These are phyloP conservation scores for Cudoniella acicularis DNA, from an alignment of 495 filamentous ascomycete genomes.

Conservation along the genomic window DNA sequence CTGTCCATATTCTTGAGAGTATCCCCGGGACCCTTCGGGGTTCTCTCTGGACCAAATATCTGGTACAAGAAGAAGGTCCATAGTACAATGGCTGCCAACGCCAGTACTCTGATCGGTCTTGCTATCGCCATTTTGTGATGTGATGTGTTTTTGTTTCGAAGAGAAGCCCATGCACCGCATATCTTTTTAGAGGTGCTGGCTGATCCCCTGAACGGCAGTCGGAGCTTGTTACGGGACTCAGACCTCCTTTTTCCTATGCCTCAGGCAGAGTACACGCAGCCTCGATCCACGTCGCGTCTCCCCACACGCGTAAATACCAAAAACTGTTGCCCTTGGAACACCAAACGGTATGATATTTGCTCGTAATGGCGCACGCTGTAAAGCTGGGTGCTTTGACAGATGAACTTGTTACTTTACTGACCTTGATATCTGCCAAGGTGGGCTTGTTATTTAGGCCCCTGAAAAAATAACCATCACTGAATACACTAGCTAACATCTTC, in stretches of 20 bases:
- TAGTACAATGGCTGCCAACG: slow-evolving; percentile 61
- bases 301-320: background rate
- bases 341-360: background rate
- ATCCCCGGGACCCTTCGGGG: slow-evolving; percentile 36
- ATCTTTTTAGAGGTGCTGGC: background rate
- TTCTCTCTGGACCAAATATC: slow-evolving; percentile 50
- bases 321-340: background rate
- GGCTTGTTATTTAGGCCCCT: too few relatives aligned
- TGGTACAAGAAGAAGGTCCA: slow-evolving; percentile 73
- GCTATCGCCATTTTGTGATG: slow-evolving; percentile 67
- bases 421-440: slow-evolving; percentile 26
- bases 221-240: too few relatives aligned
- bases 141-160: slow-evolving; percentile 4
- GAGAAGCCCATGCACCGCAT: background rate
- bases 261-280: too few relatives aligned
- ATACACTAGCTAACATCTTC: slow-evolving; percentile 1
- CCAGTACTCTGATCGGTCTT: slow-evolving; percentile 76
- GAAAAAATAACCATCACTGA: too few relatives aligned
- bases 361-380: slow-evolving; percentile 44
- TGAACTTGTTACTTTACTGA: slow-evolving; percentile 46
- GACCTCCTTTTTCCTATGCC: too few relatives aligned
- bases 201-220: background rate
- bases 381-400: slow-evolving; percentile 48
- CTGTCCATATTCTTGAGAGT: slow-evolving; percentile 51
- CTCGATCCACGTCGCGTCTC: too few relatives aligned